Base-by-base conservation (phyloP, 805 yeast genomes). In the Tetrapisispora nanseiensis region DNA sequence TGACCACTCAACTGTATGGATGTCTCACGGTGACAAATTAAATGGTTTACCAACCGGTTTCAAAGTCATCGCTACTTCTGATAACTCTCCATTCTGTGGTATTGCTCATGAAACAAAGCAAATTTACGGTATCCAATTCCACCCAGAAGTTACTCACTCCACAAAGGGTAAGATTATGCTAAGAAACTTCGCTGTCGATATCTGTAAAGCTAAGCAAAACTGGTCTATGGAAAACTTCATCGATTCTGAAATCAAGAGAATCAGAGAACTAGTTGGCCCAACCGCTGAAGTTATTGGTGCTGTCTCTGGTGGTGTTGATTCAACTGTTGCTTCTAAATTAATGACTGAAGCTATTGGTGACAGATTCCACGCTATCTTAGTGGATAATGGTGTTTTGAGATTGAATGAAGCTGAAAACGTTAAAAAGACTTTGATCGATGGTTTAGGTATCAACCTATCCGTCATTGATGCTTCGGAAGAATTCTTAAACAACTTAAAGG, bases 241-340 rank as follows among this genome's bases (percentile, higher is more conserved):
- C 59, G 95, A 86, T 57, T 86, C 96, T 51, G 98, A 92, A 73
- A 89, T 92, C 58, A 79, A 83, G 53, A 81, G 98, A 68, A 92
- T 92, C 56, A 78, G 87, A 67, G 74, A 76, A 41, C 72, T 90
- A 51, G 97, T 92, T 53, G 98, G 98, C 40, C 97, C 96, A 52
- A 81, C 87, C 44, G 97, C 96, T 44, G 97, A 92, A 70, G 98
- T 92, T 51, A 92, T 92, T 61, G 98, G 98, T 69, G 98, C 98
- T 43, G 98, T 92, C 51, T 86, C 96, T 41, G 98, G 98, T 59
- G 98, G 98, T 72, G 98, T 92, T 49, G 98, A 92, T 69, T 92
- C 98, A 40, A 92, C 98, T 38, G 98, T 92, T 47, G 98, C 97
- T 52, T 97, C 98, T 51, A 92, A 90, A 74, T 76, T 92, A 62